These are phyloP conservation scores for Hydrangea macrophylla DNA, from an alignment of 148 eudicot species.

Conservation along the genomic window DNA sequence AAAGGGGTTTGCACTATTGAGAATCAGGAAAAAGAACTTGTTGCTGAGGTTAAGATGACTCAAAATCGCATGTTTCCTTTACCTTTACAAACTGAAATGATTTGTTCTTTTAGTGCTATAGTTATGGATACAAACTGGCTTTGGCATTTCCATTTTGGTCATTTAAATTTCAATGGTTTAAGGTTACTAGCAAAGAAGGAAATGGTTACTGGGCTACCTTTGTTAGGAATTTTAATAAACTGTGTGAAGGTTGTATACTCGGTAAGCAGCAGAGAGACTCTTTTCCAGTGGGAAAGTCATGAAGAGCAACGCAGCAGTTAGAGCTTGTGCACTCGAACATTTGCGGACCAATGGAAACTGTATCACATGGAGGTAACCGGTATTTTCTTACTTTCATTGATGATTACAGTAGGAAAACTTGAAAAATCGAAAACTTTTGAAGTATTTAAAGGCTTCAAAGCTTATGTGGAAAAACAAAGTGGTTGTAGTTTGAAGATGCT, in stretches of 20 bases:
- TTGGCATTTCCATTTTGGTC: neutral
- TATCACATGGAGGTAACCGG: neutral
- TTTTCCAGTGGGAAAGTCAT: neutral
- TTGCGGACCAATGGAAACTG: no score
- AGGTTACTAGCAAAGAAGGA: no score
- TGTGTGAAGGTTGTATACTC: no score
- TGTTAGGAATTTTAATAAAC: no score
- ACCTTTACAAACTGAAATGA: slow-evolving; percentile 1
- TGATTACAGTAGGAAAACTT: neutral
- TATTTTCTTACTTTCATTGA: slow-evolving; percentile 3
- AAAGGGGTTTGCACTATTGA: no score
- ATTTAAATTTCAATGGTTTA: neutral
- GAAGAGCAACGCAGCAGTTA: neutral
- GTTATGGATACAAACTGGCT: neutral
- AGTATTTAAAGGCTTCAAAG: neutral
- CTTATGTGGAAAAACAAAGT: neutral
- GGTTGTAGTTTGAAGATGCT: neutral
- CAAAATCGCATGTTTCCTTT: slow-evolving; percentile 8
- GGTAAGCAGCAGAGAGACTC: neutral
- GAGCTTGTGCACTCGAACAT: no score
- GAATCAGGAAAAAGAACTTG: no score
- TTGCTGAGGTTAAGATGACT: neutral
- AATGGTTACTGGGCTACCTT: no score
- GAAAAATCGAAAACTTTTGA: no score
- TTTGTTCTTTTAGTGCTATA: neutral